Percentiles rank a stretch among this genome's conserved stretches.
These are phyloP conservation scores for Epicoccum nigrum DNA, from an alignment of 2,329 filamentous ascomycete genomes.

Conservation along the genomic window DNA sequence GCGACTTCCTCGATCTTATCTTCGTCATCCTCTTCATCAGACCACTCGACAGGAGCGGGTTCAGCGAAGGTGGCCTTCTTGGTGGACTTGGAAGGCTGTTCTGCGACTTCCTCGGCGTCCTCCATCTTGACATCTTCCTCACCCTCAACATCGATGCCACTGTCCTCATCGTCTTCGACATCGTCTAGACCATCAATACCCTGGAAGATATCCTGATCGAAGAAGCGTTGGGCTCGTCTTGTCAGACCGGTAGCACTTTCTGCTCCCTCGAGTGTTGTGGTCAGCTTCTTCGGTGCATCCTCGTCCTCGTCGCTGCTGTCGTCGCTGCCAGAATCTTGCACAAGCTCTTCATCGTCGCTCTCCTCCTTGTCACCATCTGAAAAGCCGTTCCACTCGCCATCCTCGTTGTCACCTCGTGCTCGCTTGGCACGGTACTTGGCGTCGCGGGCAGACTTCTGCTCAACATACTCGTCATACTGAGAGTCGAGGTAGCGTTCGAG, in stretches of 20 bases:
- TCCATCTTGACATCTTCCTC: constrained; percentile 37
- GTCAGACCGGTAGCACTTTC: constrained; percentile 68
- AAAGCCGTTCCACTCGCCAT: constrained; percentile 83
- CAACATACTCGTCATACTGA: constrained; percentile 86
- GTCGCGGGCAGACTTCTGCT: constrained; percentile 77
- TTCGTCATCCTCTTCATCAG: constrained; percentile 47
- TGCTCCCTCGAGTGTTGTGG: constrained; percentile 67
- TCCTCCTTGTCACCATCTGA: constrained; percentile 67
- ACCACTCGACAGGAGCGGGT: constrained; percentile 40
- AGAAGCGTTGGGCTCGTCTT: constrained; percentile 84
- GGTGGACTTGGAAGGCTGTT: constrained; percentile 23
- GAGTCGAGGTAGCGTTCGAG: constrained; percentile 85
- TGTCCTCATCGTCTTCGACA: constrained; percentile 54
- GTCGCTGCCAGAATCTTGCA: constrained; percentile 67
- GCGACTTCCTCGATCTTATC: constrained; percentile 69
- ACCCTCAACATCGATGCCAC: constrained; percentile 48
- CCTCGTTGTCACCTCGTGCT: constrained; percentile 77
- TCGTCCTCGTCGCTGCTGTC: constrained; percentile 65
- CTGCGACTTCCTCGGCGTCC: constrained; percentile 17
- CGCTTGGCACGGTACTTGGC: constrained; percentile 92
- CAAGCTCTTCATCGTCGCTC: constrained; percentile 62
- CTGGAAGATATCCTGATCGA: constrained; percentile 93
- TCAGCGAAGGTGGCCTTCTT: constrained; percentile 25
- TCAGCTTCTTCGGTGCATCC: constrained; percentile 56
- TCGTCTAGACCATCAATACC: constrained; percentile 73